Evolutionary conservation across 192 early-diverging fungal species (phyloP).

Genomic region (Mortierella claussenii): DNA sequence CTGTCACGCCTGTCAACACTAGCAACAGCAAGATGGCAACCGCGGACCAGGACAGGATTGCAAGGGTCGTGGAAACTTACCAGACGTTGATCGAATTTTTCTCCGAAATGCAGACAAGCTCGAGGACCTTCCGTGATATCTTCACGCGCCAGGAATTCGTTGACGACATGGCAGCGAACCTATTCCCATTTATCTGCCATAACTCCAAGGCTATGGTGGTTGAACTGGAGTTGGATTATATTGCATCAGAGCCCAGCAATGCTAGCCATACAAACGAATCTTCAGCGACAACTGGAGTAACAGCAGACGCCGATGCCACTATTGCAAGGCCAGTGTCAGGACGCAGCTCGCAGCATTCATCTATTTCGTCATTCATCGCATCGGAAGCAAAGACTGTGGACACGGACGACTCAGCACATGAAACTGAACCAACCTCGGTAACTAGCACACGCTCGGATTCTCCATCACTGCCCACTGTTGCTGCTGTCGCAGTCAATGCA

Average conservation of each 20-base stretch:
- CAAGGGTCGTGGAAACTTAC: slow-evolving; percentile 51
- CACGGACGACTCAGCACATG: slow-evolving; percentile 24
- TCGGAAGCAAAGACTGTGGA: slow-evolving; percentile 17
- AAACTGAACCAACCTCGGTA: slow-evolving; percentile 19
- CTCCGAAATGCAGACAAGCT: slow-evolving; percentile 57
- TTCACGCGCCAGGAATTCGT: slow-evolving; percentile 60
- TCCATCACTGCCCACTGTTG: not conserved
- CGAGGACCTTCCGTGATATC: slow-evolving; percentile 62
- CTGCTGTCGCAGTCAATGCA: not conserved
- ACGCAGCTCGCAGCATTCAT: slow-evolving; percentile 22
- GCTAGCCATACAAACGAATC: slow-evolving; percentile 9
- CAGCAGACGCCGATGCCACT: slow-evolving; percentile 12
- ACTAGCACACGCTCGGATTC: slow-evolving; percentile 34
- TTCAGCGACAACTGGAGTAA: not conserved
- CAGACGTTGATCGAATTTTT: slow-evolving; percentile 61
- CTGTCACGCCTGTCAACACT: slow-evolving; percentile 29
- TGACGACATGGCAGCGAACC: slow-evolving; percentile 60
- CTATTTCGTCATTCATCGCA: slow-evolving; percentile 15
- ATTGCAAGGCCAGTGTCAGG: not conserved
- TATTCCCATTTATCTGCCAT: slow-evolving; percentile 66
- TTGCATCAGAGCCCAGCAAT: slow-evolving; percentile 44
- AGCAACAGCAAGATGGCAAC: slow-evolving; percentile 12
- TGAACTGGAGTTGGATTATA: slow-evolving; percentile 59
- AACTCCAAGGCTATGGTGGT: slow-evolving; percentile 51
- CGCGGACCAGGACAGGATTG: slow-evolving; percentile 27